phyloP scores from a whole-genome alignment of 2,329 filamentous ascomycete genomes.

The Neonectria punicea region DNA sequence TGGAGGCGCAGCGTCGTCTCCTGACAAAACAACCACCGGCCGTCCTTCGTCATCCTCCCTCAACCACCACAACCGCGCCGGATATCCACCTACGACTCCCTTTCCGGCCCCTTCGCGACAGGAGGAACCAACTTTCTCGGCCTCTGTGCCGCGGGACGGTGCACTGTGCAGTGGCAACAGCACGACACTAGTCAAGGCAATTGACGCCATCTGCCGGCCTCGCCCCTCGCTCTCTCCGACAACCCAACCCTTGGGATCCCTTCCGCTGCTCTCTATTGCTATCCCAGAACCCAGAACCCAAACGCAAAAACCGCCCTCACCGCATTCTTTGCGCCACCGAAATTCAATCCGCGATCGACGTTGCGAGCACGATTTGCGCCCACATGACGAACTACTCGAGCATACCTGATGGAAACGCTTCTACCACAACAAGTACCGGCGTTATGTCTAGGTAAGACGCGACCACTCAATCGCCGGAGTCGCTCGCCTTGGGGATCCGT shows the following conservation, averaged over 20 bases:
- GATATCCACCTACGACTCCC: slow-evolving; percentile 28
- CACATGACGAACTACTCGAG: slow-evolving; percentile 66
- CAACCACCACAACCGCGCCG: slow-evolving; percentile 31
- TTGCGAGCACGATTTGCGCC: neutral
- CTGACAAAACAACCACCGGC: slow-evolving; percentile 32
- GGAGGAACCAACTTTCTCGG: slow-evolving; percentile 27
- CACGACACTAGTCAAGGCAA: slow-evolving; percentile 22
- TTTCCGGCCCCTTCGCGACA: slow-evolving; percentile 22
- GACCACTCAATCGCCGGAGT: slow-evolving; percentile 19
- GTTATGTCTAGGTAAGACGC: slow-evolving; percentile 60
- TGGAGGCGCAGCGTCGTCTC: slow-evolving; percentile 31
- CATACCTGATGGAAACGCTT: slow-evolving; percentile 60
- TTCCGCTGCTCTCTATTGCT: slow-evolving; percentile 8
- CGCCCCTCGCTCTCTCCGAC: slow-evolving; percentile 14
- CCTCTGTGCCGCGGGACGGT: slow-evolving; percentile 40
- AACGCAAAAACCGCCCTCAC: neutral
- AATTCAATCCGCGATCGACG: neutral
- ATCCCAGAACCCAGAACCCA: slow-evolving; percentile 28
- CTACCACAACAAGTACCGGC: slow-evolving; percentile 52
- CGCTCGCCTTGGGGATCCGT: slow-evolving; percentile 5
- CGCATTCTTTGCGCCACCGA: neutral
- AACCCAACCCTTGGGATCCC: neutral
- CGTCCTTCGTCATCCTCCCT: slow-evolving; percentile 31
- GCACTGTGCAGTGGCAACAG: slow-evolving; percentile 21
- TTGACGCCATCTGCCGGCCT: slow-evolving; percentile 39